These are phyloP conservation scores for Globisporangium middletonii DNA, from an alignment of 352 stramenopile genomes.

Conservation along the genomic window DNA sequence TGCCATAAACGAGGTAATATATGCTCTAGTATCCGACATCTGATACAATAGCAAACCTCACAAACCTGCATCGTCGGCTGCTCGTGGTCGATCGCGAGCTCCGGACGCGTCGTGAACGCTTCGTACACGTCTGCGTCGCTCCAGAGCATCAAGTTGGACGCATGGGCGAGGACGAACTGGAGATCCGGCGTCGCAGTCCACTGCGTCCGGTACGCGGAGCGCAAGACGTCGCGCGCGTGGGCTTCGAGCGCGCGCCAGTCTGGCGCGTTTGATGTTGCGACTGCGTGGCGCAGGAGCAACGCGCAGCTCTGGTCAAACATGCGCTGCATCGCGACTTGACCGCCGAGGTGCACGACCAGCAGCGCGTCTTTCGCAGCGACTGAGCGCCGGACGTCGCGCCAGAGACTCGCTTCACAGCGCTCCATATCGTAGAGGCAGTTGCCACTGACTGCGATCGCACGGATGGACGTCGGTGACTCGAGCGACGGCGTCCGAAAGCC, in stretches of 20 bases:
- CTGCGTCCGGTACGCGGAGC: slow-evolving; percentile 61
- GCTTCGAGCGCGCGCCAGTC: slow-evolving; percentile 44
- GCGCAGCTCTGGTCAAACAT: slow-evolving; percentile 67
- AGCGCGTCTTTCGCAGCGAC: slow-evolving; percentile 28
- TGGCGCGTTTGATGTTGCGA: slow-evolving; percentile 5
- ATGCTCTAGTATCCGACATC: too few species aligned
- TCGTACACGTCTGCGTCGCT: slow-evolving; percentile 71
- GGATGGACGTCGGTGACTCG: slow-evolving; percentile 19
- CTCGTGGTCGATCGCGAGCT: slow-evolving; percentile 57
- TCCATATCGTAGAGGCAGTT: slow-evolving; percentile 42
- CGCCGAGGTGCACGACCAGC: slow-evolving; percentile 59
- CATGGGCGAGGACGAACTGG: slow-evolving; percentile 48
- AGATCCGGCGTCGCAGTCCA: slow-evolving; percentile 47
- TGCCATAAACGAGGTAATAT: too few species aligned
- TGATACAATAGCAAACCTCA: too few species aligned
- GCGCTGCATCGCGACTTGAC: slow-evolving; percentile 55
- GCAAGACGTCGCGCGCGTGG: slow-evolving; percentile 40
- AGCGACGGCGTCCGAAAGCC: slow-evolving; percentile 47
- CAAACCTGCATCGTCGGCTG: slow-evolving; percentile 45
- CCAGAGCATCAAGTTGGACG: slow-evolving; percentile 82
- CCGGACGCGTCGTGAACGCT: slow-evolving; percentile 39
- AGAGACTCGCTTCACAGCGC: slow-evolving; percentile 39
- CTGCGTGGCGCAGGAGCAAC: slow-evolving; percentile 46
- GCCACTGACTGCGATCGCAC: slow-evolving; percentile 36
- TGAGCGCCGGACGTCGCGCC: slow-evolving; percentile 31